Base-by-base conservation (phyloP, 108 stramenopile genomes). In the Heterococcus sp. region DNA sequence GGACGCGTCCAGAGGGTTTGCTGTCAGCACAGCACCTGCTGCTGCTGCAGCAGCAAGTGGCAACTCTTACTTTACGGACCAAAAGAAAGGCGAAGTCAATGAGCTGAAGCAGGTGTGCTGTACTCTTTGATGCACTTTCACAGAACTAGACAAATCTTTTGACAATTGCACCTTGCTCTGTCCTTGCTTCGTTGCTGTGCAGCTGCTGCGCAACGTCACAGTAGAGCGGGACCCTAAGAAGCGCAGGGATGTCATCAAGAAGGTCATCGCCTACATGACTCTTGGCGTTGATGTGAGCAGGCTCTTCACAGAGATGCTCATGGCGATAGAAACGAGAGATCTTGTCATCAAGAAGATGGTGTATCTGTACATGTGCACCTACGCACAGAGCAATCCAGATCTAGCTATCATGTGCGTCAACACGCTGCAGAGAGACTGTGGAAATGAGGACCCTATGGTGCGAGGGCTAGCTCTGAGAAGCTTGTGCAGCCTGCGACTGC, bases 241-340 rank as follows among this genome's bases (percentile, higher is more conserved):
- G 66, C 97, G 97, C 74, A 92, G 97, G 35, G 99, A 99, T 65
- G 95, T 98, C 37, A 96, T 99, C 84, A 99, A 99, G 73, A 99
- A 99, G 78, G 98, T 98, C 67, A 97, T 98, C 83, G 99, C 97
- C 26, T 99, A 98, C 92, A 99, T 99, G 98, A 98, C 98, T 26
- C 83, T 99, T 32, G 99, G 99, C 3, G 96, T 99, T 35, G 99
- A 99, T 72, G 99, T 99, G 33, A 95, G 95, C 32, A 92, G 95
- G 36, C 95, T 99, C 38, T 97, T 98, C 84, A 93, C 95, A 2
- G 97, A 98, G 88, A 98, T 99, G 96, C 95, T 99, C 90, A 87
- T 96, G 84, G 84, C 84, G 38, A 88, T 87, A 28, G 88, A 89
- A 73, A 97, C 96, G 34, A 85, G 93, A 21, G 99, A 99, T 85